Conservation (phyloP, 345 rosid genomes). For the Garcia nutans region DNA sequence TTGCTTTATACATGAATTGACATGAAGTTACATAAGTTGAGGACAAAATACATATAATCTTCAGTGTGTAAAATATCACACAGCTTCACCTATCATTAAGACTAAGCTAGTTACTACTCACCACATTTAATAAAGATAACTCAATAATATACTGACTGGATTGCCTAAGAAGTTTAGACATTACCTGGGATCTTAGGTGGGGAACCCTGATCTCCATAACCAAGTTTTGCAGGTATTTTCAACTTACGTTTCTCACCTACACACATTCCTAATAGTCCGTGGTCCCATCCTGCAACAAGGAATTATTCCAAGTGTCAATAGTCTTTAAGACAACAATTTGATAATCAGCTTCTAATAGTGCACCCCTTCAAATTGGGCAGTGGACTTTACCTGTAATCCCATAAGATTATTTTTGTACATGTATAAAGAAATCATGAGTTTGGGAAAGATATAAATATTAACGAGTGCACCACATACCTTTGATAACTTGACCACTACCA, state of each 20-base stretch:
- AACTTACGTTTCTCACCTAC: conserved; percentile 92
- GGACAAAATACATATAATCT: not conserved
- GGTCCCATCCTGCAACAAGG: conserved; percentile 85
- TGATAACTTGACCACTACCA: conserved; percentile 92
- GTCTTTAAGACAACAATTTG: not conserved
- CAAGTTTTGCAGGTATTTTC: conserved; percentile 91
- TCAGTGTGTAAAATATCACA: not conserved
- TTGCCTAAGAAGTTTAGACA: not conserved
- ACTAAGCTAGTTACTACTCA: not conserved
- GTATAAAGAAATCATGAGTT: not conserved
- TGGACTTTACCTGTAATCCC: not conserved
- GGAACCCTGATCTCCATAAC: conserved; percentile 85
- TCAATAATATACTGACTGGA: not conserved
- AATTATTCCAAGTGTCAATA: conserved; percentile 1
- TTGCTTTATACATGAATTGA: too few species aligned
- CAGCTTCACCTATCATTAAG: not conserved
- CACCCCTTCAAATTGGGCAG: not conserved
- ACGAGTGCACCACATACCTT: conserved; percentile 50
- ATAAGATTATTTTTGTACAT: not conserved
- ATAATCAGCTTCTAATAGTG: not conserved
- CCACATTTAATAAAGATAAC: not conserved
- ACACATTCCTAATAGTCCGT: conserved; percentile 82
- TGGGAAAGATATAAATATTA: not conserved
- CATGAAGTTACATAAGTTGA: not conserved
- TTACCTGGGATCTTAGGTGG: conserved; percentile 95